These are phyloP conservation scores for Saturnispora hagleri DNA, from an alignment of 805 yeast species.

Conservation along the genomic window DNA sequence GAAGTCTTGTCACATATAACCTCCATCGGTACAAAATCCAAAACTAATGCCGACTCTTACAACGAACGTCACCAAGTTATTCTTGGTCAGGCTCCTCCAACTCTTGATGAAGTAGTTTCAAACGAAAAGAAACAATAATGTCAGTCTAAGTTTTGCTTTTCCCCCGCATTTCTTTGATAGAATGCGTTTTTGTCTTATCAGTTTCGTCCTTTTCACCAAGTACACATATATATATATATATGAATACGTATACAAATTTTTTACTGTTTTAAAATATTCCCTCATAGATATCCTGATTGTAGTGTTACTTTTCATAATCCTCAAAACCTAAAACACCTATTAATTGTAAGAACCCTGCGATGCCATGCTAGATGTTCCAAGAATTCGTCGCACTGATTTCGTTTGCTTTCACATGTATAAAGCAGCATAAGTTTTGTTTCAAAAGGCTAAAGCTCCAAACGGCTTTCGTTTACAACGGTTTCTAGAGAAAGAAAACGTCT, in stretches of 20 bases:
- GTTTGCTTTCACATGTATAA: not conserved
- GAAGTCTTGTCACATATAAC: slow-evolving; percentile 9
- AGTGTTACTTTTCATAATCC: too few relatives aligned
- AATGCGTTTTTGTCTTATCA: not conserved
- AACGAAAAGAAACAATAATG: slow-evolving; percentile 4
- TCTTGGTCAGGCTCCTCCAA: slow-evolving; percentile 1
- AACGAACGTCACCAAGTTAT: slow-evolving; percentile 3
- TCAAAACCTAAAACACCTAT: too few relatives aligned
- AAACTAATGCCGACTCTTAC: slow-evolving; percentile 3
- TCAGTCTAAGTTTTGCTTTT: not conserved
- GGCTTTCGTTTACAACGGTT: not conserved
- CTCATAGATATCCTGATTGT: not conserved
- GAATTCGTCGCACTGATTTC: too few relatives aligned
- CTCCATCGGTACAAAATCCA: slow-evolving; percentile 10
- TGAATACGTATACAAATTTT: not conserved
- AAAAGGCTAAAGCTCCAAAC: not conserved
- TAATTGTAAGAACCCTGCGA: too few relatives aligned
- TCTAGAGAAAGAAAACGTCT: not conserved
- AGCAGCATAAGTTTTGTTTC: not conserved
- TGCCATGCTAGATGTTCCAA: too few relatives aligned
- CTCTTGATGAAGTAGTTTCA: not conserved
- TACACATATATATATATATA: too few relatives aligned
- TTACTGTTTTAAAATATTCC: not conserved
- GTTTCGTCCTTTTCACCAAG: not conserved
- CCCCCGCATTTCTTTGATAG: not conserved